Evolutionary conservation across 2,329 filamentous ascomycete genomes (phyloP).

Genomic region (Alternaria consortialis): DNA sequence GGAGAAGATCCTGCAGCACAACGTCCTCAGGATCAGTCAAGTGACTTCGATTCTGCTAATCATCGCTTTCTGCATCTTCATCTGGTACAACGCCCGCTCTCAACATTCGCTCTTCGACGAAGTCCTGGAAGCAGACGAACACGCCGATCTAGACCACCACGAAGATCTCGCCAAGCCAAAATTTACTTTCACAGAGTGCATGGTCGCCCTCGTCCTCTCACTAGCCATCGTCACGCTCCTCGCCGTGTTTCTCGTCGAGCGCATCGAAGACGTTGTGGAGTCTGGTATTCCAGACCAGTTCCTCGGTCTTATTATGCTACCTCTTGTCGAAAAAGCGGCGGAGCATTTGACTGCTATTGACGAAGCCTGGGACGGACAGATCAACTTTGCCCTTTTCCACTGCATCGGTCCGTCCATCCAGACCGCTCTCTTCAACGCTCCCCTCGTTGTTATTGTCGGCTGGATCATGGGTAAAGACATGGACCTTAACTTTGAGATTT

Average conservation of each 20-base stretch:
- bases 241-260: conserved; percentile 75
- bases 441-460: conserved; percentile 81
- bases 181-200: conserved; percentile 77
- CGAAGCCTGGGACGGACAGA: conserved; percentile 83
- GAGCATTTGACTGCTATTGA: conserved; percentile 86
- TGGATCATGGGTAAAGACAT: conserved; percentile 78
- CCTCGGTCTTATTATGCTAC: conserved; percentile 77
- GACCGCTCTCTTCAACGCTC: conserved; percentile 87
- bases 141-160: conserved; percentile 69
- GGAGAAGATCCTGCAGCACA: conserved; percentile 44
- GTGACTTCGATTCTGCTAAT: conserved; percentile 49
- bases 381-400: conserved; percentile 85
- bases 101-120: conserved; percentile 82
- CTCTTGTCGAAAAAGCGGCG: conserved; percentile 85
- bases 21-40: conserved; percentile 48
- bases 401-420: conserved; percentile 88
- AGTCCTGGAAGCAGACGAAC: conserved; percentile 75
- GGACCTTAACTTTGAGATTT: conserved; percentile 86
- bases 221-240: conserved; percentile 76
- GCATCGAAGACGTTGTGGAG: conserved; percentile 72
- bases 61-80: conserved; percentile 53
- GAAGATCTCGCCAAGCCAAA: conserved; percentile 70
- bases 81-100: conserved; percentile 77
- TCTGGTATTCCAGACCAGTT: conserved; percentile 62
- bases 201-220: conserved; percentile 70